phyloP scores from a whole-genome alignment of 495 filamentous ascomycete species.

The Echria macrotheca region DNA sequence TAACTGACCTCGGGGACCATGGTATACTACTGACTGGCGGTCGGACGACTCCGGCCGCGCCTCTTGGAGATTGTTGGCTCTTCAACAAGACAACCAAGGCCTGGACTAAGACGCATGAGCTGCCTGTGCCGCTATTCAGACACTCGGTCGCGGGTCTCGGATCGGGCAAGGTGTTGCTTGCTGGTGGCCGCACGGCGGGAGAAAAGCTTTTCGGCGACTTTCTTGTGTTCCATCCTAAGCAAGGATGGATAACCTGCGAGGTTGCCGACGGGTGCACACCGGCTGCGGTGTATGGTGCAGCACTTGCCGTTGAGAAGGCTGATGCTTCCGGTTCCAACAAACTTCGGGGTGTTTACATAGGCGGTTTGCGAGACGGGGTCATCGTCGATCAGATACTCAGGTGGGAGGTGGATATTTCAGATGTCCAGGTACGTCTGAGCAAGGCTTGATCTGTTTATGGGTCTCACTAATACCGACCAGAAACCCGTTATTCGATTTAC shows the following conservation, averaged over 20 bases:
- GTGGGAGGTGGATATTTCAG: slow-evolving; percentile 44
- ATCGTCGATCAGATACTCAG: slow-evolving; percentile 48
- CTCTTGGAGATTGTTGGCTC: slow-evolving; percentile 68
- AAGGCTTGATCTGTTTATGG: too few relatives aligned
- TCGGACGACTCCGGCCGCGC: slow-evolving; percentile 63
- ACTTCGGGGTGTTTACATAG: slow-evolving; percentile 55
- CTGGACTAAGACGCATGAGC: slow-evolving; percentile 59
- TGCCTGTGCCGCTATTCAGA: slow-evolving; percentile 64
- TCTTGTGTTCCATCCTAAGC: slow-evolving; percentile 54
- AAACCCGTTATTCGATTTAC: slow-evolving; percentile 23
- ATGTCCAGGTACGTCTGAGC: slow-evolving; percentile 16
- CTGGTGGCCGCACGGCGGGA: slow-evolving; percentile 17
- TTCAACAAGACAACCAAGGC: slow-evolving; percentile 38
- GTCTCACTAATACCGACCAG: too few relatives aligned
- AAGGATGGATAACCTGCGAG: slow-evolving; percentile 42
- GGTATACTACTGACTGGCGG: slow-evolving; percentile 68
- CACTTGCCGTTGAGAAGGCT: slow-evolving; percentile 24
- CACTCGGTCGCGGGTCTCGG: slow-evolving; percentile 61
- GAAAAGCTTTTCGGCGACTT: slow-evolving; percentile 49
- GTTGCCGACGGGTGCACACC: slow-evolving; percentile 29
- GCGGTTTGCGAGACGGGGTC: slow-evolving; percentile 60
- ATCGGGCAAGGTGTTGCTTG: slow-evolving; percentile 37
- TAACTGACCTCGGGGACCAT: slow-evolving; percentile 51
- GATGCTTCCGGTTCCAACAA: neutral
- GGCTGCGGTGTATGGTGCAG: slow-evolving; percentile 57